Evolutionary conservation across 2,329 filamentous ascomycete genomes (phyloP).

Genomic region (Cytospora leucostoma): DNA sequence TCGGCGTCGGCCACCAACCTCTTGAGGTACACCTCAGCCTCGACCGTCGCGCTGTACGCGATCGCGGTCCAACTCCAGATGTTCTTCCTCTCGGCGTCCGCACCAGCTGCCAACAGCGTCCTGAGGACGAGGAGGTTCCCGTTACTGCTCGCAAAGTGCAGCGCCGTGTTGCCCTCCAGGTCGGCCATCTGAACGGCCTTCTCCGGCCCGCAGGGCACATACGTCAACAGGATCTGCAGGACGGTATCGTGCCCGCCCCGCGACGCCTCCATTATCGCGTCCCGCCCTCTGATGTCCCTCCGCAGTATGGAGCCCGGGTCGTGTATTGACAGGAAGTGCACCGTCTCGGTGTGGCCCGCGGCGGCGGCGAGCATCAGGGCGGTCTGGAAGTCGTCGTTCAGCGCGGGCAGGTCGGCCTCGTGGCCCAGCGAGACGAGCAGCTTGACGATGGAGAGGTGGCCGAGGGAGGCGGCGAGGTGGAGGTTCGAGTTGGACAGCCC

Average conservation of each 20-base stretch:
- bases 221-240: constrained; percentile 65
- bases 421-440: constrained; percentile 74
- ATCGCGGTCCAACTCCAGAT: constrained; percentile 79
- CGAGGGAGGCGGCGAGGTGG: constrained; percentile 76
- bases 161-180: constrained; percentile 76
- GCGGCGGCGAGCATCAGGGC: constrained; percentile 77
- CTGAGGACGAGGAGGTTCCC: constrained; percentile 77
- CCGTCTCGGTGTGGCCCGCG: constrained; percentile 71
- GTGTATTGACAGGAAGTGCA: constrained; percentile 67
- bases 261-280: constrained; percentile 70
- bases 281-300: constrained; percentile 67
- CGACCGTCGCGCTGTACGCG: constrained; percentile 79
- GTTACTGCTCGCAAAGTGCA: constrained; percentile 83
- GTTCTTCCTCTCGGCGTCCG: constrained; percentile 72
- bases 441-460: constrained; percentile 67
- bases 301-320: constrained; percentile 65
- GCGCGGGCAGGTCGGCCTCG: constrained; percentile 65
- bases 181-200: constrained; percentile 62
- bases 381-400: constrained; percentile 80
- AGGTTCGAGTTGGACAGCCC: constrained; percentile 80
- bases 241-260: constrained; percentile 63
- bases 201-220: constrained; percentile 55
- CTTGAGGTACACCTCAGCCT: constrained; percentile 83
- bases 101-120: constrained; percentile 76
- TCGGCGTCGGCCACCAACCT: constrained; percentile 72